Evolutionary conservation across 108 stramenopile genomes (phyloP).

Genomic region (Cylindrotheca fusiformis): DNA sequence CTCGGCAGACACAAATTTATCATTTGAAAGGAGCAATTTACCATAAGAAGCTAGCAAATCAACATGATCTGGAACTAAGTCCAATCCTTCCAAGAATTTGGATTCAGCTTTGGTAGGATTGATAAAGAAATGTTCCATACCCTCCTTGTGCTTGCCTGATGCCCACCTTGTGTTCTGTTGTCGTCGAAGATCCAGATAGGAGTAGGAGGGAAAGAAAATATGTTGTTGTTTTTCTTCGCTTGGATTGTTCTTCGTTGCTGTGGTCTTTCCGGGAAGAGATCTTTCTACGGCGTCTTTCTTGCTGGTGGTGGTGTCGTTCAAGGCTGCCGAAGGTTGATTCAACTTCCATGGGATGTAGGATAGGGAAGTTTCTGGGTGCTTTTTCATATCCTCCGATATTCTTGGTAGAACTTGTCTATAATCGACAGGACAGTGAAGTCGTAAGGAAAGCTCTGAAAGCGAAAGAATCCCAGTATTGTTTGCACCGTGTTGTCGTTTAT

Average conservation of each 20-base stretch:
- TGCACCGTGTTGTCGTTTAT: background rate
- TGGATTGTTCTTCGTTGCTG: background rate
- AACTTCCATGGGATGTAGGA: conserved; percentile 11
- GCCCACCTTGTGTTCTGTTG: conserved; percentile 31
- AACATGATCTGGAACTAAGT: conserved; percentile 32
- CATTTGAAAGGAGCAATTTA: conserved; percentile 9
- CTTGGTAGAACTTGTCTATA: background rate
- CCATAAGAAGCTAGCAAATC: conserved; percentile 14
- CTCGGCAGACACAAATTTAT: conserved; percentile 1
- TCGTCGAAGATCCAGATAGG: conserved; percentile 31
- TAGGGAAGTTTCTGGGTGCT: conserved; percentile 1
- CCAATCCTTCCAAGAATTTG: conserved; percentile 19
- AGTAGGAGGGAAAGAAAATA: background rate
- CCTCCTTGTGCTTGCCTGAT: conserved; percentile 17
- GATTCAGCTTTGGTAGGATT: conserved; percentile 14
- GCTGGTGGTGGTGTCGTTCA: no score
- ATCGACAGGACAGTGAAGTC: conserved; percentile 3
- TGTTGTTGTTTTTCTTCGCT: background rate
- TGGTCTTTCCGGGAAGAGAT: background rate
- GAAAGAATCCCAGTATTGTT: background rate
- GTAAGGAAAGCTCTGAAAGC: background rate
- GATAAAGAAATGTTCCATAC: conserved; percentile 8
- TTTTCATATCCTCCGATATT: background rate
- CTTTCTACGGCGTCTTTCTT: background rate
- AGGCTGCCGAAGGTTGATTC: background rate